These are phyloP conservation scores for Suillus discolor DNA, from an alignment of 768 basidiomycete species.

Conservation along the genomic window DNA sequence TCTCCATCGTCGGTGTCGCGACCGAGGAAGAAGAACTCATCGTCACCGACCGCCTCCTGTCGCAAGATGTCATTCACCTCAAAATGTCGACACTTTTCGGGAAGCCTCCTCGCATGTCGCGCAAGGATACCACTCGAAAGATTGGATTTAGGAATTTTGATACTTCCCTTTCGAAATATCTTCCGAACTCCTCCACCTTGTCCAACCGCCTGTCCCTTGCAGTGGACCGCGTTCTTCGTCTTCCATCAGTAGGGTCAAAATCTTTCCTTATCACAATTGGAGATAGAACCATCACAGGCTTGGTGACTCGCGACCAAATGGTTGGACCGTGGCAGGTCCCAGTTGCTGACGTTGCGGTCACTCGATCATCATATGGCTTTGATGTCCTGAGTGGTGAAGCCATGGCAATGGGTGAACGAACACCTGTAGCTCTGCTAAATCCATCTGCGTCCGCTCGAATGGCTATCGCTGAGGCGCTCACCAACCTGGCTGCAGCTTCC, in stretches of 20 bases:
- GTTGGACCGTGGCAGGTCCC: slow-evolving; percentile 99
- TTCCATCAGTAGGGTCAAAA: slow-evolving; percentile 94
- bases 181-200: slow-evolving; percentile 46
- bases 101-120: slow-evolving; percentile 90
- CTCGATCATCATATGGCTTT: slow-evolving; percentile 93
- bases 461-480: slow-evolving; percentile 93
- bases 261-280: slow-evolving; percentile 99
- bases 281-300: slow-evolving; percentile 90
- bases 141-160: slow-evolving; percentile 63
- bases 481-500: slow-evolving; percentile 84
- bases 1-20: slow-evolving; percentile 87
- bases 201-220: slow-evolving; percentile 61
- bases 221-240: slow-evolving; percentile 78
- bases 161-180: slow-evolving; percentile 63
- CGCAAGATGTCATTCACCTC: slow-evolving; percentile 79
- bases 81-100: slow-evolving; percentile 97
- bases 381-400: slow-evolving; percentile 84
- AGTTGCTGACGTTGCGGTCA: slow-evolving; percentile 96
- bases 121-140: slow-evolving; percentile 57
- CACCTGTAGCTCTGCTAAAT: slow-evolving; percentile 85
- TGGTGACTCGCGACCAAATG: slow-evolving; percentile 98
- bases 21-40: slow-evolving; percentile 81
- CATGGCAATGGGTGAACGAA: slow-evolving; percentile 98
- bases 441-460: slow-evolving; percentile 93
- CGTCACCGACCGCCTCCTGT: slow-evolving; percentile 85